Base-by-base conservation (phyloP, 1,284 basidiomycete species). In the Violaceomyces palustris region DNA sequence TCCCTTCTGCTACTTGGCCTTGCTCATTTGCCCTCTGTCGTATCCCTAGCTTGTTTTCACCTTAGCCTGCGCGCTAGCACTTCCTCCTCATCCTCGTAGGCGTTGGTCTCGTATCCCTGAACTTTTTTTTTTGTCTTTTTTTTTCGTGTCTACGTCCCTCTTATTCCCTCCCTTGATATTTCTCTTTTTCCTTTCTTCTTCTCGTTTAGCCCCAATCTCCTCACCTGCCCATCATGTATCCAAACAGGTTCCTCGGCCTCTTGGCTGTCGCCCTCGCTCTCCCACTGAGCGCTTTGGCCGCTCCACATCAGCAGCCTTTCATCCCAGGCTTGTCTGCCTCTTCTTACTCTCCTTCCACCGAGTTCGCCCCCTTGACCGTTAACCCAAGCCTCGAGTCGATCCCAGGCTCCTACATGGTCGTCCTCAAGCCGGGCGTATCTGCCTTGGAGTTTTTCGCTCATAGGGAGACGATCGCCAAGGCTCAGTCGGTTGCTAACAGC, bases 361-460 rank as follows among this genome's bases (percentile, higher is more conserved):
- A 38, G 4, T 60, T 60, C 45, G 57, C 57, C 40, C 57, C 57
- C 19, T 42, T 60, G 23, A 60, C 47, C 39, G 57, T 46, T 10
- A 60, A 60, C 46, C 57, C 57, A 3, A 52, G 56, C 6, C 57
- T 56, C 38, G 58, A 67, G 50, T 53, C 61, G 39, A 64, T 70
- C 45, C 49, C 58, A 12, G 56, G 62, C 34, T n/a, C 50, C 12
- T 73, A 70, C 58, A 70, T 73, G 61, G 54, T 73, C 38, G 56
- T 68, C n/a, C 59, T 73, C 49, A 72, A 72, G 61, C 34, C 58
- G 11, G 67, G 65, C 22, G 49, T 70, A 35, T 43, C 48, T 39
- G 45, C 63, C 23, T 41, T 30, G 34, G 46, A 57, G 23, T 70
- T 73, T 41, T 45, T 64, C 23, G 47, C 46, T 22, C 70, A 72